A percentile compares a stretch with the other conserved stretches of the same genome.
These are phyloP conservation scores for Lactuca sativa DNA, from an alignment of 129 eudicot species.

Conservation along the genomic window DNA sequence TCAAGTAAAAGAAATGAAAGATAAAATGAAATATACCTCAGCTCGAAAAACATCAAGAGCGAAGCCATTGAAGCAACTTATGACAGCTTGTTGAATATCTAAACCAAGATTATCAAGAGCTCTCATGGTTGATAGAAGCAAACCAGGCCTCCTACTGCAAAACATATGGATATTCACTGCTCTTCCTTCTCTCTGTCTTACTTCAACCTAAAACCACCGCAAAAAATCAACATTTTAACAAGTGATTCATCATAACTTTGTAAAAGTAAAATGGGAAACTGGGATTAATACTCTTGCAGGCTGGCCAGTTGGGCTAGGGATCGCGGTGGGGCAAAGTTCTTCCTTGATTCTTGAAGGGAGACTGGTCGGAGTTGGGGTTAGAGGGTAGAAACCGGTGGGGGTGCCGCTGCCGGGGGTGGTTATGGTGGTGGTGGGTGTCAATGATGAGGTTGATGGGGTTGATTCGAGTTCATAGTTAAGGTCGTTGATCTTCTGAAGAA, in stretches of 20 bases:
- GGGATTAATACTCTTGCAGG: slow-evolving; percentile 69
- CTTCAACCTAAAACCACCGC: slow-evolving; percentile 61
- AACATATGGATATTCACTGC: slow-evolving; percentile 97
- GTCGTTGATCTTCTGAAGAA: slow-evolving; percentile 79
- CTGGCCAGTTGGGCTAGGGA: slow-evolving; percentile 82
- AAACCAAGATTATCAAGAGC: slow-evolving; percentile 84
- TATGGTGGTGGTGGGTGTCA: slow-evolving; percentile 43
- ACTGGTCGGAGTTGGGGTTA: slow-evolving; percentile 68
- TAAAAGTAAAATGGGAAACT: not conserved
- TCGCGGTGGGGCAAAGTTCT: slow-evolving; percentile 70
- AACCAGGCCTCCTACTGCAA: slow-evolving; percentile 82
- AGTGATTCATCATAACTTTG: not conserved
- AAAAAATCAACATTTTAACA: not conserved
- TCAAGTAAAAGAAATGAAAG: not conserved
- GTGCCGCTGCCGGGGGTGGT: slow-evolving; percentile 11
- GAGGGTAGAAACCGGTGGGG: slow-evolving; percentile 58
- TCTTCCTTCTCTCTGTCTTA: slow-evolving; percentile 79
- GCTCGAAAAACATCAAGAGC: slow-evolving; percentile 90
- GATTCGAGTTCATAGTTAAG: slow-evolving; percentile 88
- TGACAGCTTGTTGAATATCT: slow-evolving; percentile 94
- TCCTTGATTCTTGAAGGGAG: slow-evolving; percentile 76
- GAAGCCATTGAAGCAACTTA: slow-evolving; percentile 94
- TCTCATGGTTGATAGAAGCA: slow-evolving; percentile 74
- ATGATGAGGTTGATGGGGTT: slow-evolving; percentile 55
- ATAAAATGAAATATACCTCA: slow-evolving; percentile 51